phyloP scores from a whole-genome alignment of 1,139 yeast genomes.

The Sugiyamaella pinicola region DNA sequence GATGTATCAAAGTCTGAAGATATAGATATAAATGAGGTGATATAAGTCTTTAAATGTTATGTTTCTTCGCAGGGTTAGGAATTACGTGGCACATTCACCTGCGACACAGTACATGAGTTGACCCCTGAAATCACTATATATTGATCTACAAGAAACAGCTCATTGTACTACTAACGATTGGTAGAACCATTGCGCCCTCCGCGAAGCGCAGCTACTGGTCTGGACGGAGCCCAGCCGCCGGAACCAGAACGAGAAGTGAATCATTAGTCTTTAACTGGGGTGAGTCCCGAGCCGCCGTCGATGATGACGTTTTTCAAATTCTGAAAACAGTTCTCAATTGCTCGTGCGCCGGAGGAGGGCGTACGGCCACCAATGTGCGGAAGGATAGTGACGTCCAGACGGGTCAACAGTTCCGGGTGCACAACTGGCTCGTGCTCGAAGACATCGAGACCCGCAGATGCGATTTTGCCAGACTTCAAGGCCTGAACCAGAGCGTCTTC shows the following conservation, averaged over 20 bases:
- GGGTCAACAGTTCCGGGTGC: slow-evolving; percentile 52
- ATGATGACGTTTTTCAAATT: slow-evolving; percentile 25
- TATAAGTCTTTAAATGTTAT: no score
- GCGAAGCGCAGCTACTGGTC: no score
- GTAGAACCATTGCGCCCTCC: no score
- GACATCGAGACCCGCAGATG: slow-evolving; percentile 81
- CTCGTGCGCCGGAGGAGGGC: slow-evolving; percentile 42
- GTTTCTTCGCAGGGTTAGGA: no score
- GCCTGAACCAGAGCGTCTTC: slow-evolving; percentile 72
- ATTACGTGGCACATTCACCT: no score
- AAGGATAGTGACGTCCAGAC: slow-evolving; percentile 71
- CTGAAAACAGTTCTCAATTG: slow-evolving; percentile 24
- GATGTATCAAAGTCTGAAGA: neutral
- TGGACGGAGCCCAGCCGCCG: slow-evolving; percentile 4
- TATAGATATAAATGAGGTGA: no score
- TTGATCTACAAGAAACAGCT: no score
- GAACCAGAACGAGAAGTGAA: neutral
- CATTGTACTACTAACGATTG: no score
- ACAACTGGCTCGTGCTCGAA: slow-evolving; percentile 68
- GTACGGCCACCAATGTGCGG: slow-evolving; percentile 84
- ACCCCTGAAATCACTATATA: neutral
- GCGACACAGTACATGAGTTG: no score
- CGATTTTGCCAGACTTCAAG: slow-evolving; percentile 64
- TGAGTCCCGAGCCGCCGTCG: slow-evolving; percentile 17
- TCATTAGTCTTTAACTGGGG: slow-evolving; percentile 19